A percentile compares a stretch with the other conserved stretches of the same genome.
Evolutionary conservation across 495 filamentous ascomycete genomes (phyloP).

Genomic region (Friedmanniomyces endolithicus): DNA sequence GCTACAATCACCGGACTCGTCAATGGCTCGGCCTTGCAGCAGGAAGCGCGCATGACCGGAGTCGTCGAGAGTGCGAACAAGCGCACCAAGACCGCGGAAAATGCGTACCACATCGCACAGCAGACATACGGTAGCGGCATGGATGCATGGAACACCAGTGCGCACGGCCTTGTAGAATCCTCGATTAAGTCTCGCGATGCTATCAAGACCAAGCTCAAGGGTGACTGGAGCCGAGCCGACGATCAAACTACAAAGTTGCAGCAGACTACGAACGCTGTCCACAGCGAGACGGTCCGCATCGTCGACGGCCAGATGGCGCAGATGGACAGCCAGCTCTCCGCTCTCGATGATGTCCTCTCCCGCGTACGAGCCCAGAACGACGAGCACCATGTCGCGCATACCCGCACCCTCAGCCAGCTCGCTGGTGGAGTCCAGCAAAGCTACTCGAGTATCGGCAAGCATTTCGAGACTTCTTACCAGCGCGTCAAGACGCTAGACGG

Average conservation of each 20-base stretch:
- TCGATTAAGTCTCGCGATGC: conserved; percentile 59
- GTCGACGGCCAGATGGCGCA: conserved; percentile 81
- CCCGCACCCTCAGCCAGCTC: conserved; percentile 47
- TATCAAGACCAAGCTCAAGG: conserved; percentile 67
- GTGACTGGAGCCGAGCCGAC: conserved; percentile 76
- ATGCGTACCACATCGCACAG: conserved; percentile 27
- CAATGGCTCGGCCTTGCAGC: conserved; percentile 56
- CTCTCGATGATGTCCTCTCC: conserved; percentile 79
- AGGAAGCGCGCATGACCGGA: conserved; percentile 55
- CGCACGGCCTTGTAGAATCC: conserved; percentile 55
- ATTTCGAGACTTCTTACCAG: conserved; percentile 48
- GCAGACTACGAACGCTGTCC: conserved; percentile 68
- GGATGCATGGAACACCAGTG: conserved; percentile 60
- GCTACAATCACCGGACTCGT: conserved; percentile 64
- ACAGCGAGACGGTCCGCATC: conserved; percentile 81
- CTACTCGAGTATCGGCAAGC: conserved; percentile 52
- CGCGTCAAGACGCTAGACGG: conserved; percentile 50
- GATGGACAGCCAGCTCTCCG: conserved; percentile 73
- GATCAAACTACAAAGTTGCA: conserved; percentile 69
- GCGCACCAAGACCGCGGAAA: conserved; percentile 16
- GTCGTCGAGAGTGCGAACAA: conserved; percentile 29
- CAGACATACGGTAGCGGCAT: conserved; percentile 60
- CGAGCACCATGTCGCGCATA: conserved; percentile 54
- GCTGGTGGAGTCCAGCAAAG: conserved; percentile 53
- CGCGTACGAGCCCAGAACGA: conserved; percentile 74